Base-by-base conservation (phyloP, 2,329 filamentous ascomycete genomes). In the Anthostomella pinea region DNA sequence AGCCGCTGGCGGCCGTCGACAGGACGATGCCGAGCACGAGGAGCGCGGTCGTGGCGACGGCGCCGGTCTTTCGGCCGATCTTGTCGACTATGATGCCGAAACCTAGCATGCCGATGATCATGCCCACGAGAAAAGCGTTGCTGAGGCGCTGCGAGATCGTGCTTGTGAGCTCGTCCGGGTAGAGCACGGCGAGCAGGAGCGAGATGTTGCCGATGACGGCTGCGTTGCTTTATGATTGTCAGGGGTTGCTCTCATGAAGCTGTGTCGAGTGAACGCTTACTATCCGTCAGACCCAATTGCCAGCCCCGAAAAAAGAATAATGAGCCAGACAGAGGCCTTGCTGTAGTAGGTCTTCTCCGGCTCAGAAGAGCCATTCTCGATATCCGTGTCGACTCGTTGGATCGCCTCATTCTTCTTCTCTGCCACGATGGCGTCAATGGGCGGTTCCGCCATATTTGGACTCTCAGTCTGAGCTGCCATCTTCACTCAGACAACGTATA, bases 81-180 rank as follows among this genome's bases (percentile, higher is more conserved):
- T 67, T 64, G 45, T 74, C 73, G 43, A 72, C 69, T 6, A 71
- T 50, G 8, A 67, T 56, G 6, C 73, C 72, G 39, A 78, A 76
- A 13, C 68, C 58, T 6, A 78, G 54, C 67, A 77, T 79, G 33
- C 75, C 75, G 33, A 77, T 57, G 37, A 77, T 75, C 56, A 73
- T 69, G 30, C 75, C 76, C 33, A 78, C 68, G 5, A 77, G 61
- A 42, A 72, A 74, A 3, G 74, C 67, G 46, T 79, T 78, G 25
- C 70, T 72, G 3, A 79, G 66, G 5, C 73, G 64, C 3, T 68
- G 64, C 50, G 72, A 71, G 49, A 74, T 70, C 8, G 60, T 49
- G 8, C 53, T 57, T 14, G 68, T 69, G 16, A 70, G 45, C 6
- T 53, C 57, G 4, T 70, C 60, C 3, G 67, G 64, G 48, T 71